Evolutionary conservation across 148 eudicot species (phyloP), one percentile per base, ranked within the genome.

Genomic region (Vaccinium myrtillus): DNA sequence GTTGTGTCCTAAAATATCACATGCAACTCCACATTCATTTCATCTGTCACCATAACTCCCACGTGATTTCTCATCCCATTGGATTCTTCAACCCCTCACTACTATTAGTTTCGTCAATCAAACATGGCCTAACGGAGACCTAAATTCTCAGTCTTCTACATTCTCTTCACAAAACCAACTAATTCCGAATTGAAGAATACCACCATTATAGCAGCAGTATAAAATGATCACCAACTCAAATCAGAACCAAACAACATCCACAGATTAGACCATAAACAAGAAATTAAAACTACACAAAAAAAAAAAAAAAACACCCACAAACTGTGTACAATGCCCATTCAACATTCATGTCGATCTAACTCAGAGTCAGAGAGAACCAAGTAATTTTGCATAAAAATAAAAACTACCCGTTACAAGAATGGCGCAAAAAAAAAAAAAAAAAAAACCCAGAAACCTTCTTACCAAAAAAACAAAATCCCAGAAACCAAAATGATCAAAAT

Each of bases 401-500:
- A 54, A 54, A 54, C 15, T 49, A 54, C 59, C 1, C 11, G 53
- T 14, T 8, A 78, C 21, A 25, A 15, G 43, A 27, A 78, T 54
- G 23, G 43, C 43, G 23, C 63, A 13, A 78, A 78, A 21, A 54
- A 78, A 18, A 46, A 84, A 82, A 84, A 43, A 43, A 43, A 43
- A 43, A 39, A 32, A 1, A 1, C 87, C 85, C 87, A 81, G 77
- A 86, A 71, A 11, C 53, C 43, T 65, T 65, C 71, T 65, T 23
- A n/a, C 13, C 21, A 10, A 77, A 77, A 77, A 15, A 78, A 78
- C 46, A 25, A 84, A 86, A 84, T 83, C 85, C 88, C 82, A 83
- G 84, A 81, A 12, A 51, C 54, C 36, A 23, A 86, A 84, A 73
- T 63, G 79, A 82, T 23, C 21, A 43, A 23, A 56, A 78, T 86